These are phyloP conservation scores for Solanum boliviense DNA, from an alignment of 257 asterid genomes.

Conservation along the genomic window DNA sequence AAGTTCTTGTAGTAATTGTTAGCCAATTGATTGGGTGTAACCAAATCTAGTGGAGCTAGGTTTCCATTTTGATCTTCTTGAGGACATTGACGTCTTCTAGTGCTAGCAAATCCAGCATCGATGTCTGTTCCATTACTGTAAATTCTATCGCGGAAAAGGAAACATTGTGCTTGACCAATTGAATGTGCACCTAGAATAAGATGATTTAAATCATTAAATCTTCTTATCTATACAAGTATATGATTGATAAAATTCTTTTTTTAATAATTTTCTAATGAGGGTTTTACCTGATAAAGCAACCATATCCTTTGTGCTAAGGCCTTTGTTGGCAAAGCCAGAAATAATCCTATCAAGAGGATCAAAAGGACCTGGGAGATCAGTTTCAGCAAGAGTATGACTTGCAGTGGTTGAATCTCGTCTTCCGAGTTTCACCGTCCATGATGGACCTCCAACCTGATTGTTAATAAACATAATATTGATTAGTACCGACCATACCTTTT, in stretches of 20 bases:
- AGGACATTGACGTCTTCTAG: slow-evolving; percentile 3
- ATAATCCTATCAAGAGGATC: neutral
- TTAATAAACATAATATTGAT: neutral
- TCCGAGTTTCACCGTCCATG: neutral
- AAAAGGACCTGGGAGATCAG: neutral
- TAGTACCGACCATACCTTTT: neutral
- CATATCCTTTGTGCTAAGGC: neutral
- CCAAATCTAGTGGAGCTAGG: slow-evolving; percentile 37
- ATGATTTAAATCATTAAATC: neutral
- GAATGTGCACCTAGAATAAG: neutral
- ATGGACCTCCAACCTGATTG: neutral
- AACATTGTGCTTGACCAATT: neutral
- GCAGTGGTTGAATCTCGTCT: neutral
- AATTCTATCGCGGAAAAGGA: slow-evolving; percentile 22
- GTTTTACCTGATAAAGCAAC: neutral
- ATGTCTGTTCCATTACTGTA: slow-evolving; percentile 32
- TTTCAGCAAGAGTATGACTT: neutral
- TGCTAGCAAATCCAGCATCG: slow-evolving; percentile 26
- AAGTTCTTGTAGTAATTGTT: slow-evolving; percentile 29
- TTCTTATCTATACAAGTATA: neutral
- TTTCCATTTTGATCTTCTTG: slow-evolving; percentile 19
- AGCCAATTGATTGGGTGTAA: slow-evolving; percentile 38
- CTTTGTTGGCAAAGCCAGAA: neutral
- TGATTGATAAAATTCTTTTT: neutral
- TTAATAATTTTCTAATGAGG: too few species aligned